Conservation (phyloP, 176 grass and related monocot species). For the Poa pratensis region DNA sequence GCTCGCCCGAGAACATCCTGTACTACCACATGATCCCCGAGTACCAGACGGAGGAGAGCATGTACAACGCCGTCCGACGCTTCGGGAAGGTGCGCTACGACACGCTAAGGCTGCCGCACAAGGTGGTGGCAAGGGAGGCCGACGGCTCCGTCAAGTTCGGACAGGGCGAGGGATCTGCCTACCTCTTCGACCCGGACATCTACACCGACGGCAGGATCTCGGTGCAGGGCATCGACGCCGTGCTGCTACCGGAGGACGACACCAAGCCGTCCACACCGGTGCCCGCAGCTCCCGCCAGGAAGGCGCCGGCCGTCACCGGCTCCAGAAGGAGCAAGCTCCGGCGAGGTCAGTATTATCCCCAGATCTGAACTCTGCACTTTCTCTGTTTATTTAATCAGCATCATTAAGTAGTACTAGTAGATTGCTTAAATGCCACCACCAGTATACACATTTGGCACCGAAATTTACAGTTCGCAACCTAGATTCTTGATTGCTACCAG, state of each 20-base stretch:
- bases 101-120: slow-evolving; percentile 89
- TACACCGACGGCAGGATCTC: slow-evolving; percentile 96
- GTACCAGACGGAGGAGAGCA: slow-evolving; percentile 99
- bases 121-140: slow-evolving; percentile 81
- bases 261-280: slow-evolving; percentile 25
- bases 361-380: slow-evolving; percentile 44
- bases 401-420: background rate
- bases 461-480: slow-evolving; percentile 39
- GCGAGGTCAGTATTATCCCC: slow-evolving; percentile 66
- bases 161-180: slow-evolving; percentile 72
- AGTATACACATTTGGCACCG: background rate
- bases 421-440: slow-evolving; percentile 6
- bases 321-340: slow-evolving; percentile 60
- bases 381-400: background rate
- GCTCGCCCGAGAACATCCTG: slow-evolving; percentile 90
- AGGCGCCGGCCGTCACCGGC: slow-evolving; percentile 55
- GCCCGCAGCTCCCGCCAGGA: slow-evolving; percentile 40
- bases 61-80: slow-evolving; percentile 94
- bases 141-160: slow-evolving; percentile 99
- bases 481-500: background rate
- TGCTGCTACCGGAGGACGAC: slow-evolving; percentile 73
- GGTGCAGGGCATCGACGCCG: slow-evolving; percentile 93
- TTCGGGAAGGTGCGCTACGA: slow-evolving; percentile 94
- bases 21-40: slow-evolving; percentile 98
- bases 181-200: slow-evolving; percentile 98